Percentiles rank a stretch among this genome's conserved stretches.
Evolutionary conservation across 768 basidiomycete genomes (phyloP).

Genomic region (Boletus insuetus): DNA sequence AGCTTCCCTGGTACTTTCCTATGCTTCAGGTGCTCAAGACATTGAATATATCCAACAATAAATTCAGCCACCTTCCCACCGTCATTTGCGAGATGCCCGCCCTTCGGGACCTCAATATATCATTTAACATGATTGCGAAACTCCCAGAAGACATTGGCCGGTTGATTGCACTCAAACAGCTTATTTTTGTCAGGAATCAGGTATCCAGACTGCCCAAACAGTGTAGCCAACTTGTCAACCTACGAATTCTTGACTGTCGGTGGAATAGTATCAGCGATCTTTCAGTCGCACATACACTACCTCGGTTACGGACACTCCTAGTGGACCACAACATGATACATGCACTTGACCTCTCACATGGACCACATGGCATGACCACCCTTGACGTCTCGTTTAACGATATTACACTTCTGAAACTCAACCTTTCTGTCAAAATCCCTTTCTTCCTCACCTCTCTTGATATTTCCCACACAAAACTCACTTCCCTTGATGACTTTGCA

Average conservation of each 20-base stretch:
- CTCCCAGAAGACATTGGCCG: slow-evolving; percentile 79
- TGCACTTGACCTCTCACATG: too few relatives aligned
- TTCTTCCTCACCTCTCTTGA: slow-evolving; percentile 86
- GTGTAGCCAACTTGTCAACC: slow-evolving; percentile 50
- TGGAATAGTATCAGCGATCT: slow-evolving; percentile 79
- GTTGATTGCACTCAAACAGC: slow-evolving; percentile 61
- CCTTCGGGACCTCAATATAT: slow-evolving; percentile 89
- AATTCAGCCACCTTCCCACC: slow-evolving; percentile 71
- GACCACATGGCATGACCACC: too few relatives aligned
- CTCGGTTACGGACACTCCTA: too few relatives aligned
- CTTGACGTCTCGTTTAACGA: too few relatives aligned
- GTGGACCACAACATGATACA: too few relatives aligned
- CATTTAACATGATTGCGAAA: slow-evolving; percentile 85
- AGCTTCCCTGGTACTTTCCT: slow-evolving; percentile 82
- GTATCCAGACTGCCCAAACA: slow-evolving; percentile 68
- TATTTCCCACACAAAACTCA: slow-evolving; percentile 84
- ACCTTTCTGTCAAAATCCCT: too few relatives aligned
- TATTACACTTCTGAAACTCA: too few relatives aligned
- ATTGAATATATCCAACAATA: slow-evolving; percentile 96
- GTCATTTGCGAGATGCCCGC: slow-evolving; percentile 70
- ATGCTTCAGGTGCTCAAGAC: slow-evolving; percentile 66
- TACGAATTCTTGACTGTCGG: slow-evolving; percentile 78
- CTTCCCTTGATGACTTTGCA: slow-evolving; percentile 71
- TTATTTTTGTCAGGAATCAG: slow-evolving; percentile 83
- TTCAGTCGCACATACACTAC: too few relatives aligned